Evolutionary conservation across 305 asterid species (phyloP), one percentile per base, ranked within the genome.

Genomic region (Fraxinus angustifolia): DNA sequence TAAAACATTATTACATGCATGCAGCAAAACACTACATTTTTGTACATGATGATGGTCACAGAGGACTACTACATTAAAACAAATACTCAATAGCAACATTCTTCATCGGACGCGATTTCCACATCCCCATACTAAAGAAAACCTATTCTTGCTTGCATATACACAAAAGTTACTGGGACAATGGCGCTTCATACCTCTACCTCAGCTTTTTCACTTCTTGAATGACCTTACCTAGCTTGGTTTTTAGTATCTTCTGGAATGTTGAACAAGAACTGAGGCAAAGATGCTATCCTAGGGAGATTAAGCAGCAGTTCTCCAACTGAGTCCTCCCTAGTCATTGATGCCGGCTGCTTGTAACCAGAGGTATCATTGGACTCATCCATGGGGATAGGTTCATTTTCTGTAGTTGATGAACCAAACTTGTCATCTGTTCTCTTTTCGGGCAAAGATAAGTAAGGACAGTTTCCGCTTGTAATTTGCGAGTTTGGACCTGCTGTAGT

Each of bases 251-350:
- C 91, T 70, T 91, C 92, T 0, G 87, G 82, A 72, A 90, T 82
- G 80, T 91, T 88, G 87, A 86, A 90, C 86, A 91, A 84, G 74
- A 91, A 90, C 88, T 88, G 95, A 0, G 95, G 95, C 14, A 91
- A 80, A 35, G 95, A 91, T 48, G 95, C 93, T 77, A 90, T 89
- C 80, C 95, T 88, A 4, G 95, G 95, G 42, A 91, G 88, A 76
- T 90, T 90, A 17, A 88, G 90, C 78, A 91, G 75, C 83, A 90
- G 74, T n/a, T 88, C 93, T 67, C 93, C 95, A 14, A 88, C 92
- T 0, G 95, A 91, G 53, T 94, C 99, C 85, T 90, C 92, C 88
- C 97, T 86, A 10, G 98, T 85, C 94, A 95, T 89, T 1, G 91
- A 58, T 3, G 86, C 78, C 1, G 75, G 60, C 81, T 83, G 84